Conservation (phyloP, 345 rosid genomes). For the Camelina neglecta region DNA sequence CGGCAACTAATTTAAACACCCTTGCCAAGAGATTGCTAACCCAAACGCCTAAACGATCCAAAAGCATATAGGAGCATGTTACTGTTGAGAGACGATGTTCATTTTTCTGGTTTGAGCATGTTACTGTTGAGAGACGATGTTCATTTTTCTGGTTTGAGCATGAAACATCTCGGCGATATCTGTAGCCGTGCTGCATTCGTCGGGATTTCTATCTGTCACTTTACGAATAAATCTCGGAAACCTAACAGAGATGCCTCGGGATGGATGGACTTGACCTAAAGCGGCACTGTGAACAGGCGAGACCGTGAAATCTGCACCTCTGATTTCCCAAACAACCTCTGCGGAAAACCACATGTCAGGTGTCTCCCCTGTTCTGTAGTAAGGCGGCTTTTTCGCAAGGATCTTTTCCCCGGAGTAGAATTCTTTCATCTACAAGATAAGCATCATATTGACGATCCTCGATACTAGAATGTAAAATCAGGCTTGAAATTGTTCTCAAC, state of each 20-base stretch:
- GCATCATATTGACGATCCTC: neutral
- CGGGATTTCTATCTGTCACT: constrained; percentile 58
- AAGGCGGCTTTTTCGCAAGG: constrained; percentile 65
- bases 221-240: constrained; percentile 69
- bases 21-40: neutral
- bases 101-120: constrained; percentile 73
- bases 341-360: constrained; percentile 87
- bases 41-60: constrained; percentile 5
- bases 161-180: constrained; percentile 78
- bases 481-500: neutral
- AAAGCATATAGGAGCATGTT: neutral
- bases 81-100: constrained; percentile 47
- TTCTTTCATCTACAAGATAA: constrained; percentile 77
- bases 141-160: constrained; percentile 76
- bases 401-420: constrained; percentile 68
- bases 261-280: constrained; percentile 77
- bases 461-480: neutral
- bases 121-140: too few species aligned
- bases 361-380: constrained; percentile 73
- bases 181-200: constrained; percentile 76
- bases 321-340: constrained; percentile 79
- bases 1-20: neutral
- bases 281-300: constrained; percentile 85
- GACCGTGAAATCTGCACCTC: constrained; percentile 86
- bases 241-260: constrained; percentile 82